These are phyloP conservation scores for Desmodesmus armatus DNA, from an alignment of 139 green algal genomes.

Conservation along the genomic window DNA sequence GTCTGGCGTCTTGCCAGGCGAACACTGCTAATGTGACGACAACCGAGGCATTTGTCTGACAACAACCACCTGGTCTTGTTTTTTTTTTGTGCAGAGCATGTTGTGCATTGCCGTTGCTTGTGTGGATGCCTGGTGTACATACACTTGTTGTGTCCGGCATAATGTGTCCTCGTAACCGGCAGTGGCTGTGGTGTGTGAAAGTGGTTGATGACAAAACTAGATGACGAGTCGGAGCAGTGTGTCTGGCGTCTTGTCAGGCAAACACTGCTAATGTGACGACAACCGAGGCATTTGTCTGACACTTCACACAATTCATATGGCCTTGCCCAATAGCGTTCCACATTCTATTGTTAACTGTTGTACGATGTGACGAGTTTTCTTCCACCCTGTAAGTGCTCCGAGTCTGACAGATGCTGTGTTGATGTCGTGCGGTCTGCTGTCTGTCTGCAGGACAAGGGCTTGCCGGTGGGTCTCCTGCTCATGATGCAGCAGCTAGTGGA, in stretches of 20 bases:
- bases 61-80: constrained; percentile 4
- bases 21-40: constrained; percentile 42
- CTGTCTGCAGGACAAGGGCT: constrained; percentile 30
- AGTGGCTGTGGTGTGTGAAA: neutral
- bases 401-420: neutral
- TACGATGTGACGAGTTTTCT: too few relatives aligned
- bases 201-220: constrained; percentile 59
- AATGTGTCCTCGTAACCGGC: neutral
- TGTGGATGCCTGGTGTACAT: neutral
- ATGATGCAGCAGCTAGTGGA: constrained; percentile 22
- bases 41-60: constrained; percentile 71
- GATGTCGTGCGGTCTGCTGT: neutral
- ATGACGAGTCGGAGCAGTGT: constrained; percentile 66
- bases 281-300: constrained; percentile 73
- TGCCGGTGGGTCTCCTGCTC: constrained; percentile 47
- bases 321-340: too few relatives aligned
- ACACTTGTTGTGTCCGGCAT: neutral
- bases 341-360: too few relatives aligned
- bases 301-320: too few relatives aligned
- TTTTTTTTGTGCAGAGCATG: neutral
- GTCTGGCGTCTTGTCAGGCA: constrained; percentile 51
- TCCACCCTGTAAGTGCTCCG: neutral
- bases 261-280: constrained; percentile 43
- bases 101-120: neutral
- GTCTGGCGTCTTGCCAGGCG: constrained; percentile 48